A percentile compares a stretch with the other conserved stretches of the same genome.
Conservation (phyloP, 129 eudicot genomes). For the Flaveria linearis region DNA sequence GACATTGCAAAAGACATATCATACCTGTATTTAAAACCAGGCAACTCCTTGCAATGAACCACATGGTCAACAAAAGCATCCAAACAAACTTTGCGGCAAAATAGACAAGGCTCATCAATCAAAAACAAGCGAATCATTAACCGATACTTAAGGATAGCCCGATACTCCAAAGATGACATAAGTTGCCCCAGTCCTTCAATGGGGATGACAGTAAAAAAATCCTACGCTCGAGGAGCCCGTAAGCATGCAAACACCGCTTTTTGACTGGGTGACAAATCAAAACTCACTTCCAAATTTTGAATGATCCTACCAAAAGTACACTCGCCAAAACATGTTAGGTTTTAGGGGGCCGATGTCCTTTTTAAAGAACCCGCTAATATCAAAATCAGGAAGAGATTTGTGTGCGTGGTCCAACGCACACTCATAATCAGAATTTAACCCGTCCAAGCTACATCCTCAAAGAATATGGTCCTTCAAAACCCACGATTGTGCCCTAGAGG, state of each 20-base stretch:
- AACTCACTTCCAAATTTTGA: neutral
- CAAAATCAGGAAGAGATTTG: neutral
- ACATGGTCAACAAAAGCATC: neutral
- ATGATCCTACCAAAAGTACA: no score
- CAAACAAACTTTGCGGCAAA: no score
- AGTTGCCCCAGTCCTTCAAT: neutral
- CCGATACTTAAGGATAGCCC: neutral
- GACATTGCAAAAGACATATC: no score
- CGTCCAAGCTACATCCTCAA: neutral
- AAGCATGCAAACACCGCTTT: neutral
- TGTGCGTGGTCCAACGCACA: neutral
- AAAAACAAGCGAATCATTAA: neutral
- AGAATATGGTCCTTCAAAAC: neutral
- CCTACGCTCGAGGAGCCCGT: neutral
- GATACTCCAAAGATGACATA: neutral
- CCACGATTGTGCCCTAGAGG: neutral
- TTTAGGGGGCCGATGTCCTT: neutral
- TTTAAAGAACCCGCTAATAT: neutral
- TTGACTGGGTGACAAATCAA: neutral
- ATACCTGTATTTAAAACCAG: neutral
- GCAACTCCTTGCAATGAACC: neutral
- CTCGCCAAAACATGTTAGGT: no score
- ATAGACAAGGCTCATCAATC: neutral
- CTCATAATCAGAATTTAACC: neutral
- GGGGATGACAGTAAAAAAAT: neutral